These are phyloP conservation scores for Pythium monospermum DNA, from an alignment of 352 stramenopile species.

Conservation along the genomic window DNA sequence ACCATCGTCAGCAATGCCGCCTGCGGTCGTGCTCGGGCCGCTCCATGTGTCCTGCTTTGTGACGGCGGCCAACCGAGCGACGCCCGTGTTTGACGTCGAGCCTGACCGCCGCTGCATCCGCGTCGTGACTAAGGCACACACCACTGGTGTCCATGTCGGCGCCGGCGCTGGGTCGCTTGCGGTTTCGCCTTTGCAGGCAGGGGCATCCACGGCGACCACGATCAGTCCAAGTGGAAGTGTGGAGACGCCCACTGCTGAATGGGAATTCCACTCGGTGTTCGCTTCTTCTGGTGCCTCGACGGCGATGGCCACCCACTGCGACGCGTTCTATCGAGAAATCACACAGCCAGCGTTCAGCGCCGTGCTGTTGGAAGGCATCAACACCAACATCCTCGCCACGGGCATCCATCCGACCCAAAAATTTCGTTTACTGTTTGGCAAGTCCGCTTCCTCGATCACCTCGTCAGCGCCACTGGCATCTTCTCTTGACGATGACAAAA, in stretches of 20 bases:
- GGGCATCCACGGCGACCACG: neutral
- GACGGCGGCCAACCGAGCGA: conserved; percentile 60
- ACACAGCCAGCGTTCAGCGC: conserved; percentile 38
- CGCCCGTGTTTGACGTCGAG: conserved; percentile 53
- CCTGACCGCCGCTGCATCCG: conserved; percentile 38
- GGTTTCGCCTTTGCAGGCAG: neutral
- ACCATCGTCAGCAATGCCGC: no score
- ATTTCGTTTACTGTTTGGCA: conserved; percentile 62
- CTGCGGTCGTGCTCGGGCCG: conserved; percentile 26
- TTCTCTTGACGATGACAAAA: neutral
- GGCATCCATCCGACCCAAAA: conserved; percentile 71
- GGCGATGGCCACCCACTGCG: conserved; percentile 25
- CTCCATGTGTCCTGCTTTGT: conserved; percentile 70
- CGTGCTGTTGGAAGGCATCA: conserved; percentile 39
- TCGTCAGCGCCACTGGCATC: neutral
- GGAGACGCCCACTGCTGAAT: conserved; percentile 32
- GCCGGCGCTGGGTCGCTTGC: neutral
- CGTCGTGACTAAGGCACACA: conserved; percentile 31
- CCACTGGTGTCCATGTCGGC: neutral
- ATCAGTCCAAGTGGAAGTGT: no score
- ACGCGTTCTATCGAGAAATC: conserved; percentile 56
- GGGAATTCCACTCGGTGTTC: conserved; percentile 61
- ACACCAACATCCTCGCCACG: conserved; percentile 58
- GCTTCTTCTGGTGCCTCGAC: conserved; percentile 15
- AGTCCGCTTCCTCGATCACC: conserved; percentile 34